Conservation (phyloP, 2,329 filamentous ascomycete species). For the Bimuria novae-zelandiae region DNA sequence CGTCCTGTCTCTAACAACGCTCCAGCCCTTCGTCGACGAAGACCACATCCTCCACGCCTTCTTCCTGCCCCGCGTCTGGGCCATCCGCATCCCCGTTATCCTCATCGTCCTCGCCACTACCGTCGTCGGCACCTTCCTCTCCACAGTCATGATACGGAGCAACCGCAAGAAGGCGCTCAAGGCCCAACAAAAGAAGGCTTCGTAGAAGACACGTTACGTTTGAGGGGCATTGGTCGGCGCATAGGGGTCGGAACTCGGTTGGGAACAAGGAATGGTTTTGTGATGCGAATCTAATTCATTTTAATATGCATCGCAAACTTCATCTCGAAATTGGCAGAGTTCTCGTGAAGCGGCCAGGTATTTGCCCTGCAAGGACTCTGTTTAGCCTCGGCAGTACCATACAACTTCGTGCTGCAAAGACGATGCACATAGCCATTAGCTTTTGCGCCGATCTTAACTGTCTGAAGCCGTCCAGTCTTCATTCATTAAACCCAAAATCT, state of each 20-base stretch:
- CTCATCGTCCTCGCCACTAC: constrained; percentile 89
- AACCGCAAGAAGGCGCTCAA: constrained; percentile 97
- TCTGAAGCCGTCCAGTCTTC: too few relatives aligned
- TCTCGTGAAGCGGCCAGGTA: too few relatives aligned
- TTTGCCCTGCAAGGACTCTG: too few relatives aligned
- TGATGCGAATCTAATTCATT: too few relatives aligned
- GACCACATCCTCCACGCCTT: constrained; percentile 91
- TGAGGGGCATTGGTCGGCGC: constrained; percentile 12
- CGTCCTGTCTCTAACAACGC: background rate
- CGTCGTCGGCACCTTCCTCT: constrained; percentile 93
- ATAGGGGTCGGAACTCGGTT: constrained; percentile 2
- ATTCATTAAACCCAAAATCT: too few relatives aligned
- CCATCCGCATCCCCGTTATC: constrained; percentile 97
- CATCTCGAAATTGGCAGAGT: too few relatives aligned
- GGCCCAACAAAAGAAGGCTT: constrained; percentile 87
- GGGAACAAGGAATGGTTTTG: background rate
- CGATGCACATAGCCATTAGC: background rate
- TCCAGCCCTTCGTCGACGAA: constrained; percentile 92
- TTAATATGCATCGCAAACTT: too few relatives aligned
- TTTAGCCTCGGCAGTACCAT: too few relatives aligned
- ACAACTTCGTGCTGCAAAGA: too few relatives aligned
- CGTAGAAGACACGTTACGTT: constrained; percentile 23
- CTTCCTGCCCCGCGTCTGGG: constrained; percentile 98
- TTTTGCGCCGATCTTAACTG: too few relatives aligned
- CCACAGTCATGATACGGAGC: constrained; percentile 98